phyloP scores from a whole-genome alignment of 768 basidiomycete genomes.

The Lyophyllum semitale region DNA sequence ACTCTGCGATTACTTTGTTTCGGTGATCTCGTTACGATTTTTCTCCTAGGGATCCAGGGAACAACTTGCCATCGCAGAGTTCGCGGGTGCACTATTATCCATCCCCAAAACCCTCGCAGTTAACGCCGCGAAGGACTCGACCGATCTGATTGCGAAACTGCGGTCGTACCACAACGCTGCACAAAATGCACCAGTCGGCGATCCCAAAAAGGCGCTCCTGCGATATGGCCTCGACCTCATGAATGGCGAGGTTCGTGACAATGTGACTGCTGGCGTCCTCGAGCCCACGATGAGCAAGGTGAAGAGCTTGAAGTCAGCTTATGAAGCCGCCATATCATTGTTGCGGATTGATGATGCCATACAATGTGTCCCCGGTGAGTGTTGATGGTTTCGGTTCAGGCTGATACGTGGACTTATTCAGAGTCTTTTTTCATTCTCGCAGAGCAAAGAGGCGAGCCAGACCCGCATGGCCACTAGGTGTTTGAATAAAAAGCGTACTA shows the following conservation, averaged over 20 bases:
- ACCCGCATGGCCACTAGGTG: slow-evolving; percentile 73
- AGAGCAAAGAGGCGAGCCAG: slow-evolving; percentile 75
- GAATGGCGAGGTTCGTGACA: slow-evolving; percentile 94
- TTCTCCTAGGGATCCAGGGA: slow-evolving; percentile 88
- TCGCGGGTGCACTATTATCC: slow-evolving; percentile 86
- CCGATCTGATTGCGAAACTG: slow-evolving; percentile 94
- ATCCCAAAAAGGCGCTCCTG: slow-evolving; percentile 87
- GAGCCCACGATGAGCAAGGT: slow-evolving; percentile 98
- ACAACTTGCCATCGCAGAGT: slow-evolving; percentile 99
- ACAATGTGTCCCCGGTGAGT: slow-evolving; percentile 82
- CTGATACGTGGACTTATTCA: slow-evolving; percentile 11
- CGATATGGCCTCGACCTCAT: slow-evolving; percentile 94
- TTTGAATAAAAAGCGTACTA: slow-evolving; percentile 3
- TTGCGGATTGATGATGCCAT: slow-evolving; percentile 97
- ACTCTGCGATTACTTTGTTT: slow-evolving; percentile 11
- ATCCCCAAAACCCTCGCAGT: slow-evolving; percentile 97
- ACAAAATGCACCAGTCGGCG: slow-evolving; percentile 87
- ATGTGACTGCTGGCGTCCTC: slow-evolving; percentile 88
- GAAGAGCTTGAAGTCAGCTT: slow-evolving; percentile 94
- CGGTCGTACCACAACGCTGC: slow-evolving; percentile 97
- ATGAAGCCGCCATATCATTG: slow-evolving; percentile 93
- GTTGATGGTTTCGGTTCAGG: neutral
- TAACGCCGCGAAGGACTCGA: slow-evolving; percentile 98
- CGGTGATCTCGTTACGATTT: slow-evolving; percentile 10
- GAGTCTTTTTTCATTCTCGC: slow-evolving; percentile 18